Evolutionary conservation across 768 basidiomycete genomes (phyloP), one percentile per base, ranked within the genome.

Genomic region (Termitomyces sp.): DNA sequence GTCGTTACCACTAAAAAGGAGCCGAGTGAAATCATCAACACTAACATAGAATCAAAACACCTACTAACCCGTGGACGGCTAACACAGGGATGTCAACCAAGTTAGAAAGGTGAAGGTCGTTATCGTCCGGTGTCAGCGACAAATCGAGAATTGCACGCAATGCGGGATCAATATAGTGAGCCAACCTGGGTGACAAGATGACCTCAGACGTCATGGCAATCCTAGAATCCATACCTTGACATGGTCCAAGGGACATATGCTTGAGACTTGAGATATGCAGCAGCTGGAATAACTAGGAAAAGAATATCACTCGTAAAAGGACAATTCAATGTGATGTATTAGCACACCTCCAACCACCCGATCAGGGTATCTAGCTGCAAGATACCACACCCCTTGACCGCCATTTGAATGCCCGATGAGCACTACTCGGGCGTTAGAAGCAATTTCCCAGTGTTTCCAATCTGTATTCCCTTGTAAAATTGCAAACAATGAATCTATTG

Each of bases 381-480:
- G 66, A 69, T 93, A 87, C 90, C 92, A 94, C 2, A 87, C 78
- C 0, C 94, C 94, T 70, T 95, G 95, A 13, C 93, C 94, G 30
- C 94, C 94, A 69, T 97, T 97, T 3, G 93, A 95, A 68, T 97
- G 94, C 0, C 95, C 94, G 34, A 94, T 75, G n/a, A 94, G 66
- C n/a, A 88, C 73, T 8, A 85, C 82, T 30, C 75, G 76, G 3
- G 79, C 76, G 30, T 75, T 62, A 0, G 64, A 14, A 32, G 65
- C 59, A 43, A 82, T 76, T 18, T 58, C 62, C 76, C 81, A 82
- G 16, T 65, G 39, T 55, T 69, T 64, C 82, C 81, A 82, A 4
- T 68, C 44, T 24, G 64, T 51, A 16, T 68, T 69, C 4, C 55
- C 53, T 7, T 71, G 62, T 4, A 89, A 65, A 39, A 91, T 80